These are phyloP conservation scores for Mycena floridula DNA, from an alignment of 768 basidiomycete genomes.

Conservation along the genomic window DNA sequence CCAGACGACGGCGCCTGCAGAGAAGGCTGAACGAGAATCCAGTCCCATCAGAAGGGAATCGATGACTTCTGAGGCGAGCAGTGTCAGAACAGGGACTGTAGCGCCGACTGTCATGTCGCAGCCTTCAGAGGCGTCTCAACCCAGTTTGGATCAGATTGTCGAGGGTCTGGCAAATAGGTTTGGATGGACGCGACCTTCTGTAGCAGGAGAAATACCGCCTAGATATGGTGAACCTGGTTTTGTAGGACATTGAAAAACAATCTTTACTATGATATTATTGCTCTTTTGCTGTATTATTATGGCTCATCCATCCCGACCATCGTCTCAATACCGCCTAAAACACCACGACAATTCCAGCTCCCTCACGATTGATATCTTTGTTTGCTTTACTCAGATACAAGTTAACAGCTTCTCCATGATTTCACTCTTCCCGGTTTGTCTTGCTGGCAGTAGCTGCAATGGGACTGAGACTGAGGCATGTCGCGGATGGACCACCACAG, in stretches of 20 bases:
- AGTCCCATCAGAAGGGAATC: not conserved
- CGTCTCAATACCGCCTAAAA: conserved; percentile 26
- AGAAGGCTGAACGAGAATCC: not conserved
- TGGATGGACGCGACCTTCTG: no score
- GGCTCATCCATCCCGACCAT: conserved; percentile 46
- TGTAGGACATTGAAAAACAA: no score
- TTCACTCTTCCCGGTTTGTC: no score
- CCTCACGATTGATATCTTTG: no score
- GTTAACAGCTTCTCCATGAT: no score
- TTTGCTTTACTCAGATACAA: no score
- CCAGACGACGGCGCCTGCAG: not conserved
- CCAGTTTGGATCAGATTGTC: conserved; percentile 4
- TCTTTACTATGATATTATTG: no score
- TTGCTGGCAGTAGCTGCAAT: conserved; percentile 42
- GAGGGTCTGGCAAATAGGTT: conserved; percentile 6
- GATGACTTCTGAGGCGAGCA: not conserved
- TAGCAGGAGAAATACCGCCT: no score
- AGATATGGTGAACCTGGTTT: no score
- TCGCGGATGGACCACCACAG: no score
- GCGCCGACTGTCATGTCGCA: not conserved
- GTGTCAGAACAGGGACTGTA: not conserved
- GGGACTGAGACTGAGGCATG: conserved; percentile 50
- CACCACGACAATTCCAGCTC: conserved; percentile 13
- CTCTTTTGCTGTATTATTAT: no score
- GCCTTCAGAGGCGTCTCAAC: not conserved